These are phyloP conservation scores for Parascedosporium putredinis DNA, from an alignment of 2,329 filamentous ascomycete genomes.

Conservation along the genomic window DNA sequence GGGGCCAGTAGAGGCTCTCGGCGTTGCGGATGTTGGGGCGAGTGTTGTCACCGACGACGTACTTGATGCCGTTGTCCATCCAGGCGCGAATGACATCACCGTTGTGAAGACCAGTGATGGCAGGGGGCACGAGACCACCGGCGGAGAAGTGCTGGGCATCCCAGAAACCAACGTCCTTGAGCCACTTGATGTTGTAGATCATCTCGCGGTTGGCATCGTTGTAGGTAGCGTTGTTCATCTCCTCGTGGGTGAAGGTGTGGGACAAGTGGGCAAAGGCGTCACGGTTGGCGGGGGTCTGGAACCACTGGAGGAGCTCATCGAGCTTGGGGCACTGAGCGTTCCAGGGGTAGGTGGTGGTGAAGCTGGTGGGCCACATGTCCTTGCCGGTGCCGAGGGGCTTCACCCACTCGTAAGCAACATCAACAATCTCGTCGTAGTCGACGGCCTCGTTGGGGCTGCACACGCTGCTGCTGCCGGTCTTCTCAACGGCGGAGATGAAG, in stretches of 20 bases:
- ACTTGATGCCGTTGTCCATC: slow-evolving; percentile 46
- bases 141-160: slow-evolving; percentile 35
- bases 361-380: slow-evolving; percentile 38
- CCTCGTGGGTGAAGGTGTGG: slow-evolving; percentile 51
- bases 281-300: slow-evolving; percentile 33
- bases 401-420: slow-evolving; percentile 32
- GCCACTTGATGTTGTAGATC: slow-evolving; percentile 48
- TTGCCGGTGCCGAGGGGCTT: slow-evolving; percentile 39
- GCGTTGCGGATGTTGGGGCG: slow-evolving; percentile 41
- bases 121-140: slow-evolving; percentile 49
- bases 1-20: slow-evolving; percentile 42
- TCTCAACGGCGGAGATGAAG: slow-evolving; percentile 42
- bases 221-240: slow-evolving; percentile 50
- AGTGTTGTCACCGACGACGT: slow-evolving; percentile 56
- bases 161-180: slow-evolving; percentile 40
- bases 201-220: slow-evolving; percentile 46
- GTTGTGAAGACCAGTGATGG: slow-evolving; percentile 54
- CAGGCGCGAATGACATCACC: slow-evolving; percentile 51
- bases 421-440: slow-evolving; percentile 31
- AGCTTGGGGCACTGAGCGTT: slow-evolving; percentile 34
- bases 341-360: slow-evolving; percentile 36
- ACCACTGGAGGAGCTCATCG: slow-evolving; percentile 44
- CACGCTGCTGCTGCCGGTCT: slow-evolving; percentile 29
- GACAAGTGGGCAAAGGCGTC: slow-evolving; percentile 48
- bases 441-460: slow-evolving; percentile 32